These are phyloP conservation scores for Botrytis porri DNA, from an alignment of 2,329 filamentous ascomycete species.

Conservation along the genomic window DNA sequence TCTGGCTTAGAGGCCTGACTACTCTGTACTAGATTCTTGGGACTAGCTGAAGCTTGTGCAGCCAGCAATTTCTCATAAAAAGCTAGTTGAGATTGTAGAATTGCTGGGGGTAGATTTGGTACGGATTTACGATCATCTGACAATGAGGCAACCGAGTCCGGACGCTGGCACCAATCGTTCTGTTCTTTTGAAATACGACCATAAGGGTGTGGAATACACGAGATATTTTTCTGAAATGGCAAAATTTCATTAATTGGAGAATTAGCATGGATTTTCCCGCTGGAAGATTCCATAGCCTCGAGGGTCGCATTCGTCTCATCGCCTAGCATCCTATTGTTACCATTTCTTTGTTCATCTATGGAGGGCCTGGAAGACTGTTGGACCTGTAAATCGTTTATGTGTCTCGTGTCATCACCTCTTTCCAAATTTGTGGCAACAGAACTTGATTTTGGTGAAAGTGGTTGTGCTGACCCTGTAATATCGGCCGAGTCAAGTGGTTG, in stretches of 20 bases:
- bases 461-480: neutral
- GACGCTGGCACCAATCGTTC: slow-evolving; percentile 45
- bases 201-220: slow-evolving; percentile 42
- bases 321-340: neutral
- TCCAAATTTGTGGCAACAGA: neutral
- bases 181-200: slow-evolving; percentile 50
- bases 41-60: neutral
- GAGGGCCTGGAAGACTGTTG: neutral
- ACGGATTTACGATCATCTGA: slow-evolving; percentile 31
- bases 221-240: slow-evolving; percentile 30
- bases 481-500: neutral
- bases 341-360: neutral
- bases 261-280: too few relatives aligned
- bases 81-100: slow-evolving; percentile 28
- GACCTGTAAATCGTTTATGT: neutral
- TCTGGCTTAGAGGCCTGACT: neutral
- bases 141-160: slow-evolving; percentile 41
- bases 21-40: neutral
- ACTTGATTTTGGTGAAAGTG: neutral
- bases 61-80: slow-evolving; percentile 20
- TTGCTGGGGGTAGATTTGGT: slow-evolving; percentile 40
- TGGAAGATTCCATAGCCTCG: neutral
- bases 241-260: neutral
- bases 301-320: neutral
- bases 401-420: neutral